Evolutionary conservation across 2,329 filamentous ascomycete genomes (phyloP).

Genomic region (Aspergillus aculeatinus): DNA sequence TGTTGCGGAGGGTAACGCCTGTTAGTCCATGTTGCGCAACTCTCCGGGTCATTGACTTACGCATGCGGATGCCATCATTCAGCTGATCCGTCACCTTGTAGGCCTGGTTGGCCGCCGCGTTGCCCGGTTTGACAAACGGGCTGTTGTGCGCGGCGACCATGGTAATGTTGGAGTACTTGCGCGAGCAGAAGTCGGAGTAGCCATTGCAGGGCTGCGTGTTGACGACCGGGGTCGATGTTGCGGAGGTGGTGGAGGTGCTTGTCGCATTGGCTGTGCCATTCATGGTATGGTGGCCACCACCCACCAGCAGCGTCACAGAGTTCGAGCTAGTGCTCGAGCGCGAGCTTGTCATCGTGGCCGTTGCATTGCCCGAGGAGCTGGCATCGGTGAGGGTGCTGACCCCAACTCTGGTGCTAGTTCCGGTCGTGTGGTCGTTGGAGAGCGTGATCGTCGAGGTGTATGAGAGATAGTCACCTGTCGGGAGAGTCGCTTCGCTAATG

Average conservation of each 20-base stretch:
- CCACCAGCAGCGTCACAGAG: conserved; percentile 38
- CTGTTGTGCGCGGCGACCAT: conserved; percentile 78
- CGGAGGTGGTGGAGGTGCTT: conserved; percentile 46
- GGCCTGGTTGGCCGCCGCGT: conserved; percentile 73
- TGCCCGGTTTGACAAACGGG: conserved; percentile 69
- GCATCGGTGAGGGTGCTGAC: conserved; percentile 28
- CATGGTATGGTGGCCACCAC: conserved; percentile 45
- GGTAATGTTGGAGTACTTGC: conserved; percentile 79
- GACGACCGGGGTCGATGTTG: conserved; percentile 44
- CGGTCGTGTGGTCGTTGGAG: neutral
- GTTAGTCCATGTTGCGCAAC: neutral
- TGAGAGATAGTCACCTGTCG: conserved; percentile 42
- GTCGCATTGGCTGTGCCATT: conserved; percentile 50
- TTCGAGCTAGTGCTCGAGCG: conserved; percentile 24
- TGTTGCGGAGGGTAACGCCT: conserved; percentile 24
- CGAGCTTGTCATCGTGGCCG: conserved; percentile 36
- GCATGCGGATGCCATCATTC: conserved; percentile 67
- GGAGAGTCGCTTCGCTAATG: conserved; percentile 28
- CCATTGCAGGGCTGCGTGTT: conserved; percentile 82
- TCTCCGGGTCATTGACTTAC: conserved; percentile 35
- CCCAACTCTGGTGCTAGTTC: conserved; percentile 15
- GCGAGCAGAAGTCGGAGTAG: conserved; percentile 71
- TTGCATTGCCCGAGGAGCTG: conserved; percentile 26
- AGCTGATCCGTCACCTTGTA: conserved; percentile 68
- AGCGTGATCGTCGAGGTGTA: conserved; percentile 38